These are phyloP conservation scores for Ganoderma lingzhi DNA, from an alignment of 1,284 basidiomycete species.

Conservation along the genomic window DNA sequence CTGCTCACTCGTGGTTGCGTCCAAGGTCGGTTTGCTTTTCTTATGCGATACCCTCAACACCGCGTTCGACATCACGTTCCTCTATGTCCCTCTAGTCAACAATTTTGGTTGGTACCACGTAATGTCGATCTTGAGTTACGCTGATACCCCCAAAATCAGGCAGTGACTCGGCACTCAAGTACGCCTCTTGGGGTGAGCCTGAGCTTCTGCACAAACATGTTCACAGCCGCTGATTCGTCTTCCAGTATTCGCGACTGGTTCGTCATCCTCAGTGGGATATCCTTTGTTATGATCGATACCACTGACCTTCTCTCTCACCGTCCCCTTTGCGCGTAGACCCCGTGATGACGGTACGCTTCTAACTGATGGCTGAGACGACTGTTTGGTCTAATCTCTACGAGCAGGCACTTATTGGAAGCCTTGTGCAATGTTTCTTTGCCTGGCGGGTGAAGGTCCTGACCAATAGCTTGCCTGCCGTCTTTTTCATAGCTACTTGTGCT, in stretches of 20 bases:
- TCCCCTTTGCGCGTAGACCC: slow-evolving; percentile 36
- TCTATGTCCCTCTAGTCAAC: slow-evolving; percentile 46
- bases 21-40: slow-evolving; percentile 47
- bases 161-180: slow-evolving; percentile 35
- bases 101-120: slow-evolving; percentile 44
- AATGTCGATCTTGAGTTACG: no score
- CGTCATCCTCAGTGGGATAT: background rate
- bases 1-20: background rate
- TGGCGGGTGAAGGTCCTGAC: slow-evolving; percentile 52
- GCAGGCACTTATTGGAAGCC: slow-evolving; percentile 48
- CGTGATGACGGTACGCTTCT: slow-evolving; percentile 42
- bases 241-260: slow-evolving; percentile 45
- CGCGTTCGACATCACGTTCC: slow-evolving; percentile 48
- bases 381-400: background rate
- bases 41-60: slow-evolving; percentile 49
- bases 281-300: background rate
- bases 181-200: slow-evolving; percentile 44
- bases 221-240: background rate
- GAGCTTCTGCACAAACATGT: background rate
- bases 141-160: slow-evolving; percentile 25
- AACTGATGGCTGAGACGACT: background rate
- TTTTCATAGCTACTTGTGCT: slow-evolving; percentile 39
- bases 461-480: slow-evolving; percentile 39
- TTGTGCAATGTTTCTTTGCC: slow-evolving; percentile 52
- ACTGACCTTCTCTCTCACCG: background rate